Evolutionary conservation across 345 rosid genomes (phyloP), one percentile per base, ranked within the genome.

Genomic region (Trapa bicornis): DNA sequence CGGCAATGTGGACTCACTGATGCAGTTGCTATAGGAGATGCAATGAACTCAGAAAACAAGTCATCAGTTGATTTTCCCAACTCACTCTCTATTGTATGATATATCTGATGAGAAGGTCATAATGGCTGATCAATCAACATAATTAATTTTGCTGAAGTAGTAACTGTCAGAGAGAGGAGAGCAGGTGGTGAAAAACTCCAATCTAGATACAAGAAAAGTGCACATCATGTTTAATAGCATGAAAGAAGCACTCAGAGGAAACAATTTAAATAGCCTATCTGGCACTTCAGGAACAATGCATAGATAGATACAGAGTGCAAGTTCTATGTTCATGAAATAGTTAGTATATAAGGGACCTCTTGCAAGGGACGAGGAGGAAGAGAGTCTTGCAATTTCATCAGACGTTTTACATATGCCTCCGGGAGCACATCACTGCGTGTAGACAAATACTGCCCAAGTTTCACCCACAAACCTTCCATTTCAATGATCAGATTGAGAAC

Each of bases 371-470:
- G 96, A 72, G 99, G 96, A 73, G 99, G 99, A 67, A 90, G 92
- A 45, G 99, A 91, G 72, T 94, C 98, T 74, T 93, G 98, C 75
- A 93, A 77, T 84, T 86, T 92, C 76, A 57, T 87, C 75, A 93
- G 96, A 74, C 81, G 83, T 50, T 86, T 67, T 62, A 87, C 86
- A 79, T 87, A 93, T 0, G 96, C 91, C 68, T 65, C 75, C 74
- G 98, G 98, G 71, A 93, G 86, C 66, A 93, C 98, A 76, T 93
- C 98, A 71, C 96, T 97, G 52, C 98, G 96, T 52, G 97, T 90
- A 15, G 98, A 90, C 47, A 93, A 75, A 74, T 93, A 93, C 79
- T 93, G 98, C 56, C 98, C 98, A 42, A 93, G 80, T 68, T 93
- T 93, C 65, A 93, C 97, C 98, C 98, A 90, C 61, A 90, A 64